A percentile compares a stretch with the other conserved stretches of the same genome.
phyloP scores from a whole-genome alignment of 352 stramenopile genomes.

The Chrysophaeum taylorii region DNA sequence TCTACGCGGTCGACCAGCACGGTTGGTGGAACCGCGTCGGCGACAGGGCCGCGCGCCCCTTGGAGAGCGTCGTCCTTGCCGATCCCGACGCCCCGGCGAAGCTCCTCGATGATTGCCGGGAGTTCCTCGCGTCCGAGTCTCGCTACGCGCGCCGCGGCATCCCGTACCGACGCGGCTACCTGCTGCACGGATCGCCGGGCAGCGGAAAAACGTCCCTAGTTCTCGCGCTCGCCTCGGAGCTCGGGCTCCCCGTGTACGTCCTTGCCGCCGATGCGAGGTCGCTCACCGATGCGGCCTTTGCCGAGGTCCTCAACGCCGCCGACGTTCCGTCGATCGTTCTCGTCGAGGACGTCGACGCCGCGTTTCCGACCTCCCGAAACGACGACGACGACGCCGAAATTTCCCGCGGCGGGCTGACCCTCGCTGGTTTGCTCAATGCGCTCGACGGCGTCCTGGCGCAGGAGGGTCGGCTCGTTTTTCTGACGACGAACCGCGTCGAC shows the following conservation, averaged over 20 bases:
- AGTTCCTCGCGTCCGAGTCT: not conserved
- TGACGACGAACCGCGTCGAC: slow-evolving; percentile 27
- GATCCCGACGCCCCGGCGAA: not conserved
- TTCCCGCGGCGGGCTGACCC: slow-evolving; percentile 19
- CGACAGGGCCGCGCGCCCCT: not conserved
- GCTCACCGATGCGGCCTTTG: slow-evolving; percentile 27
- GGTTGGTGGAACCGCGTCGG: not conserved
- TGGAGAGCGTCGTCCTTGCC: not conserved
- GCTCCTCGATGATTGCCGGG: not conserved
- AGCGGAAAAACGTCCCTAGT: slow-evolving; percentile 76
- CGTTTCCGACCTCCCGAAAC: too few species aligned
- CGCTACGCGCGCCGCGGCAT: slow-evolving; percentile 33
- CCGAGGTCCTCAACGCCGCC: not conserved
- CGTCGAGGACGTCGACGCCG: slow-evolving; percentile 35
- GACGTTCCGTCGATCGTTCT: slow-evolving; percentile 19
- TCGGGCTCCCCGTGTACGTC: slow-evolving; percentile 51
- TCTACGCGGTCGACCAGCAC: not conserved
- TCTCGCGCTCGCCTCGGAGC: slow-evolving; percentile 63
- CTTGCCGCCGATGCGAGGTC: slow-evolving; percentile 24
- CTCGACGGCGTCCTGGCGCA: slow-evolving; percentile 27
- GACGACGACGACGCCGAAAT: slow-evolving; percentile 37
- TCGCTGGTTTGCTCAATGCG: slow-evolving; percentile 32
- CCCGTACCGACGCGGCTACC: slow-evolving; percentile 59
- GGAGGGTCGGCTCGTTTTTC: slow-evolving; percentile 23
- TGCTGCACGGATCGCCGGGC: slow-evolving; percentile 67